Conservation (phyloP, 139 green algal species). For the Auxenochlorella pyrenoidosa region DNA sequence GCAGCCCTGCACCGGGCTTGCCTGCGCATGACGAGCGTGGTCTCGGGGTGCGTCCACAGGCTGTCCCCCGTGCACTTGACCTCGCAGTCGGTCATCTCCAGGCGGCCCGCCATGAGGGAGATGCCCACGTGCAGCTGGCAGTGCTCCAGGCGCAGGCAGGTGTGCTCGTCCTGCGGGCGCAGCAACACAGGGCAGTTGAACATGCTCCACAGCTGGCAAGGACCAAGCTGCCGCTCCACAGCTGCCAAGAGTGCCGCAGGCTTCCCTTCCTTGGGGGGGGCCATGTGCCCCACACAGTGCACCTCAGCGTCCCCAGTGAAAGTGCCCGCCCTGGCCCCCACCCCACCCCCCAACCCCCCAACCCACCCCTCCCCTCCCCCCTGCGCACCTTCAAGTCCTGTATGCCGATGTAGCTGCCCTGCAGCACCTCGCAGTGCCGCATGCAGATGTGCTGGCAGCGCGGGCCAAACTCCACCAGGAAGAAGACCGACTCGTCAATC, state of each 20-base stretch:
- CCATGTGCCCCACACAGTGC: too few species aligned
- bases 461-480: neutral
- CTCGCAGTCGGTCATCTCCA: neutral
- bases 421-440: conserved; percentile 16
- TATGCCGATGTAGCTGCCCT: neutral
- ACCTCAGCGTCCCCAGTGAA: too few species aligned
- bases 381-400: neutral
- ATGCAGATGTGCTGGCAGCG: neutral
- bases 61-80: conserved; percentile 12
- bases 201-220: neutral
- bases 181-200: too few species aligned
- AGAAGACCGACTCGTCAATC: neutral
- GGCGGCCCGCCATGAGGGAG: neutral
- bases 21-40: conserved; percentile 6
- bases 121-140: conserved; percentile 20
- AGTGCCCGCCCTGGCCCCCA: too few species aligned
- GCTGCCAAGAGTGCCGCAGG: too few species aligned
- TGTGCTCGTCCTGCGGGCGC: neutral
- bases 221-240: neutral
- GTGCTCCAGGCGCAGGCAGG: neutral
- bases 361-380: neutral
- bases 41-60: neutral
- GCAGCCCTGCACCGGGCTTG: neutral
- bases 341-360: too few species aligned
- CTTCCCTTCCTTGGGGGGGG: too few species aligned